Evolutionary conservation across 768 basidiomycete species (phyloP).

Genomic region (Tylopilus balloui): DNA sequence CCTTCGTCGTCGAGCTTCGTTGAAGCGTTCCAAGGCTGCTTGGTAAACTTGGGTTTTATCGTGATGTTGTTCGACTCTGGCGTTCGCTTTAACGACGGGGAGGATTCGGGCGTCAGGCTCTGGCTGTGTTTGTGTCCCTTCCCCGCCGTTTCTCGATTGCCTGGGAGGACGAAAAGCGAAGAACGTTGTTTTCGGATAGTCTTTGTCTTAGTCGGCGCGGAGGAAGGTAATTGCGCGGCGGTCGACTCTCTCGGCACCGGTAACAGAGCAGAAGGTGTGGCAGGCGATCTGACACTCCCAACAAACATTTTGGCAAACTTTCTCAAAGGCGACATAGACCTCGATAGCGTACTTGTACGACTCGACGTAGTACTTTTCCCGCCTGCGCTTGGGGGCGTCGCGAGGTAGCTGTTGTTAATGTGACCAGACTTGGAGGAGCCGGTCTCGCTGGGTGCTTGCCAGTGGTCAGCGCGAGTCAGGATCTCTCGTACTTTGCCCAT

Average conservation of each 20-base stretch:
- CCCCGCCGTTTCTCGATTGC: slow-evolving; percentile 45
- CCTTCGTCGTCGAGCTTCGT: slow-evolving; percentile 65
- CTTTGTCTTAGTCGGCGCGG: slow-evolving; percentile 44
- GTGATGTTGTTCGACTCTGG: slow-evolving; percentile 38
- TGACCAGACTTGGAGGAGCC: slow-evolving; percentile 65
- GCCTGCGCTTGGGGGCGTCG: slow-evolving; percentile 56
- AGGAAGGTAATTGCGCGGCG: slow-evolving; percentile 41
- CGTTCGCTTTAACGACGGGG: slow-evolving; percentile 39
- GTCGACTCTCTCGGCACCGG: slow-evolving; percentile 40
- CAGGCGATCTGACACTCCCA: slow-evolving; percentile 38
- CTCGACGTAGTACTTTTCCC: slow-evolving; percentile 40
- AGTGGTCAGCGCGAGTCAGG: slow-evolving; percentile 45
- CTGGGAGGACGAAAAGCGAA: slow-evolving; percentile 57
- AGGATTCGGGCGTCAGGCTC: slow-evolving; percentile 68
- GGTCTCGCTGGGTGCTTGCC: slow-evolving; percentile 59
- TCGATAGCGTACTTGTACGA: slow-evolving; percentile 46
- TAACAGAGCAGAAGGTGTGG: slow-evolving; percentile 43
- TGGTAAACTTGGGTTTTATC: slow-evolving; percentile 36
- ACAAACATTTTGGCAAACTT: slow-evolving; percentile 73
- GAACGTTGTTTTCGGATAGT: slow-evolving; percentile 51
- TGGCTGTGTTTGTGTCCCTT: slow-evolving; percentile 65
- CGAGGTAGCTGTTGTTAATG: slow-evolving; percentile 57
- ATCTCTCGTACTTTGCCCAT: slow-evolving; percentile 70
- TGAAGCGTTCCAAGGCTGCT: slow-evolving; percentile 76
- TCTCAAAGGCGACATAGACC: slow-evolving; percentile 77